Percentiles rank a stretch among this genome's conserved stretches.
Conservation (phyloP, 2,329 filamentous ascomycete species). For the Huntiella omanensis region DNA sequence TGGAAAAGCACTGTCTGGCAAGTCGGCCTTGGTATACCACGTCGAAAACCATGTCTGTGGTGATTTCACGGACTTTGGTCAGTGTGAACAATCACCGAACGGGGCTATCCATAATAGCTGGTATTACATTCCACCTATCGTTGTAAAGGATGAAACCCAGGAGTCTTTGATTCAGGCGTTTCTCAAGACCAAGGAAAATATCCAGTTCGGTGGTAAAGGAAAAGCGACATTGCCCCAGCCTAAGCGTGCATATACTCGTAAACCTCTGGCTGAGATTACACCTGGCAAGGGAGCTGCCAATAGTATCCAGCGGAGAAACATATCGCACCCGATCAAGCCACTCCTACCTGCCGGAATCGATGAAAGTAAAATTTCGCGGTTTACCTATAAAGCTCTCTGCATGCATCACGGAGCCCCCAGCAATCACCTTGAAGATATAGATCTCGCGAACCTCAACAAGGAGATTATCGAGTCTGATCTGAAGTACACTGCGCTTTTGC, state of each 20-base stretch:
- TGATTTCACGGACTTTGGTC: conserved; percentile 15
- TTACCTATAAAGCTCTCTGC: not conserved
- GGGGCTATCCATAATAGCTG: not conserved
- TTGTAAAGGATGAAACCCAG: too few relatives aligned
- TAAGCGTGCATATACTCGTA: not conserved
- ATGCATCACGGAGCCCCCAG: not conserved
- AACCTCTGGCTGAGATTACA: not conserved
- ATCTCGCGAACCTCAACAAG: not conserved
- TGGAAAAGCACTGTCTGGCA: conserved; percentile 20
- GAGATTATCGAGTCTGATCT: conserved; percentile 1
- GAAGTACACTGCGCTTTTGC: not conserved
- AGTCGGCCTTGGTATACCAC: conserved; percentile 27
- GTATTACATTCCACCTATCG: too few relatives aligned
- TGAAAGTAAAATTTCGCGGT: not conserved
- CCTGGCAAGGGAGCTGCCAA: not conserved
- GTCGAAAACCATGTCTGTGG: conserved; percentile 27
- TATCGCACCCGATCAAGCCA: not conserved
- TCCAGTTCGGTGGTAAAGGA: too few relatives aligned
- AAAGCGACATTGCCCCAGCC: not conserved
- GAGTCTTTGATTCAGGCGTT: not conserved
- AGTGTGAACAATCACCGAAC: not conserved
- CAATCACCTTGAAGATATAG: not conserved
- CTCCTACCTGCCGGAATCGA: not conserved
- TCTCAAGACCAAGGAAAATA: not conserved
- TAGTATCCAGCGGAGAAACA: too few relatives aligned